A percentile compares a stretch with the other conserved stretches of the same genome.
phyloP scores from a whole-genome alignment of 2,329 filamentous ascomycete species.

The Beauveria rudraprayagi region DNA sequence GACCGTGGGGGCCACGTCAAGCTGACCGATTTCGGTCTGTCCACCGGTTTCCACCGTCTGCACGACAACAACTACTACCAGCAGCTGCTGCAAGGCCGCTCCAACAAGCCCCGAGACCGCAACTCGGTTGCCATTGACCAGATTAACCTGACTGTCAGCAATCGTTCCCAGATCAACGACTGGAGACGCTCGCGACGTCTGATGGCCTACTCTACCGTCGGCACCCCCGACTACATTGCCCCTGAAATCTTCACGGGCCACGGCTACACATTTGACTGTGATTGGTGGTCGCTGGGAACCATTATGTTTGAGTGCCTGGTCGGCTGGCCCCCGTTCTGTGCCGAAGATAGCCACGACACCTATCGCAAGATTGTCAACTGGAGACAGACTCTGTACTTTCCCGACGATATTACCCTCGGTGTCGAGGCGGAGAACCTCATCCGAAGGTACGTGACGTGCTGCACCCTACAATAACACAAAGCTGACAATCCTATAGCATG shows the following conservation, averaged over 20 bases:
- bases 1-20: slow-evolving; percentile 96
- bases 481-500: slow-evolving; percentile 49
- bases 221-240: slow-evolving; percentile 96
- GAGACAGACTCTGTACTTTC: slow-evolving; percentile 92
- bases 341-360: slow-evolving; percentile 93
- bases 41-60: slow-evolving; percentile 94
- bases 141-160: slow-evolving; percentile 96
- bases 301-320: slow-evolving; percentile 99
- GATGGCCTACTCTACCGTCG: slow-evolving; percentile 97
- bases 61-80: slow-evolving; percentile 99
- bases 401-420: slow-evolving; percentile 84
- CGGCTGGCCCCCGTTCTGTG: slow-evolving; percentile 98
- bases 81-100: slow-evolving; percentile 77
- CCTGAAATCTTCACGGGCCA: slow-evolving; percentile 97
- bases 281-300: slow-evolving; percentile 98
- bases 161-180: slow-evolving; percentile 95
- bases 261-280: slow-evolving; percentile 92
- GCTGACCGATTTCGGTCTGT: slow-evolving; percentile 94
- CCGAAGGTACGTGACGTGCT: slow-evolving; percentile 56
- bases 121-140: slow-evolving; percentile 95
- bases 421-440: slow-evolving; percentile 88
- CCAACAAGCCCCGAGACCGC: slow-evolving; percentile 67
- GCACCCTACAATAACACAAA: neutral
- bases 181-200: slow-evolving; percentile 93
- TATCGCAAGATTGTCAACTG: slow-evolving; percentile 99